Evolutionary conservation across 2,329 filamentous ascomycete species (phyloP), one percentile per base, ranked within the genome.

Genomic region (Fonsecaea erecta): DNA sequence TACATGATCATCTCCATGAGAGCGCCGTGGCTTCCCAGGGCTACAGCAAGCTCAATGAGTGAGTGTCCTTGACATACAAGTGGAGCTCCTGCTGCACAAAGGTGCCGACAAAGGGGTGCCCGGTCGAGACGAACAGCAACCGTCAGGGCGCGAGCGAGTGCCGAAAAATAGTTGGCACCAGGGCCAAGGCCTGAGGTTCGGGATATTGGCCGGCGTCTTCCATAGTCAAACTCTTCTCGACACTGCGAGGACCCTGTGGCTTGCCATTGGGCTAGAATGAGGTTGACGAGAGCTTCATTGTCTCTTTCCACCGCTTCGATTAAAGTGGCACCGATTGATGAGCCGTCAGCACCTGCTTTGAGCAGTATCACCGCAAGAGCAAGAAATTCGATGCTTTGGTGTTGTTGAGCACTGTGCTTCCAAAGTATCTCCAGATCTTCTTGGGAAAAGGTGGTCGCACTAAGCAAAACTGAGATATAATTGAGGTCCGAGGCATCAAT

Each of bases 181-280:
- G 21, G 28, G 0, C 46, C 52, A 32, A 40, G 14, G 21, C 28
- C 26, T 35, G 51, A 37, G 11, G 18, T 3, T 24, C 9, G 48
- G 32, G 9, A 11, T 12, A 40, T 16, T 26, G 46, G 32, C 57
- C 28, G 34, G 30, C 52, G 52, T 21, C 26, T 32, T 9, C 54
- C 26, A 18, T 56, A 62, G 52, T 62, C 60, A 30, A 62, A 62
- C 26, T 55, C 40, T 21, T 46, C 26, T n/a, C 60, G 60, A 28
- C 51, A 30, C 24, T 56, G 52, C 35, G n/a, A 35, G 14, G 16
- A 35, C 35, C 60, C 52, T 6, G 16, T 24, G 11, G 16, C 32
- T 34, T 37, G 40, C 60, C 60, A 62, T n/a, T 56, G 37, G 6
- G 18, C 52, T 8, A 62, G 60, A 9, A 62, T 48, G 26, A 62